phyloP scores from a whole-genome alignment of 2,329 filamentous ascomycete species.

The Clonostachys rhizophaga region DNA sequence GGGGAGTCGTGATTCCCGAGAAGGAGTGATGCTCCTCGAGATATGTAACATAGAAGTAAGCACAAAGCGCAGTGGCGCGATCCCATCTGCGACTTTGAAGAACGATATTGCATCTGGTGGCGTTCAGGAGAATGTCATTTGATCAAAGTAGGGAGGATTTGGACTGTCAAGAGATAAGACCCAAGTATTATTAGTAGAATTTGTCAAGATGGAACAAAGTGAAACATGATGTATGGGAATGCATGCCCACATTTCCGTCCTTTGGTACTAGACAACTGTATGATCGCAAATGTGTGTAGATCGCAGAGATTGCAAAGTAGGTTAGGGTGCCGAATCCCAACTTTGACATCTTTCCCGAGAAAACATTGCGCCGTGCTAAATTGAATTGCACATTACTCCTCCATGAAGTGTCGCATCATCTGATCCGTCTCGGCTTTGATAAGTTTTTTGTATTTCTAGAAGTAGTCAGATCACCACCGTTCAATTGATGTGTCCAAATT shows the following conservation, averaged over 20 bases:
- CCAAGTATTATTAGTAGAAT: no score
- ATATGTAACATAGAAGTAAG: no score
- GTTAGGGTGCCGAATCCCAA: no score
- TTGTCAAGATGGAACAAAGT: neutral
- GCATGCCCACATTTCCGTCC: neutral
- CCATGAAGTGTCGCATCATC: constrained; percentile 13
- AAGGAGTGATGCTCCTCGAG: constrained; percentile 27
- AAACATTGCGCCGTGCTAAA: constrained; percentile 1
- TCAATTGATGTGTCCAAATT: neutral
- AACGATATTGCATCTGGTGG: no score
- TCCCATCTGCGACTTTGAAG: no score
- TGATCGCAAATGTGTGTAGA: neutral
- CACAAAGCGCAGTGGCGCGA: no score
- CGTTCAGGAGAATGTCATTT: no score
- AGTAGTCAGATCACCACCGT: neutral
- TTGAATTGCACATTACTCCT: constrained; percentile 1
- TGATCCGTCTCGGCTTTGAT: constrained; percentile 15
- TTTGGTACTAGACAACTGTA: neutral
- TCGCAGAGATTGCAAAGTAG: neutral
- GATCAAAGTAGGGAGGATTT: no score
- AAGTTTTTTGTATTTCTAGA: constrained; percentile 18
- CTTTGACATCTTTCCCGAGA: no score
- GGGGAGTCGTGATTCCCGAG: constrained; percentile 65
- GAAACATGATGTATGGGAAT: neutral
- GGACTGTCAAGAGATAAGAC: no score